Base-by-base conservation (phyloP, 2,329 filamentous ascomycete genomes). In the Ophiostoma quercus region DNA sequence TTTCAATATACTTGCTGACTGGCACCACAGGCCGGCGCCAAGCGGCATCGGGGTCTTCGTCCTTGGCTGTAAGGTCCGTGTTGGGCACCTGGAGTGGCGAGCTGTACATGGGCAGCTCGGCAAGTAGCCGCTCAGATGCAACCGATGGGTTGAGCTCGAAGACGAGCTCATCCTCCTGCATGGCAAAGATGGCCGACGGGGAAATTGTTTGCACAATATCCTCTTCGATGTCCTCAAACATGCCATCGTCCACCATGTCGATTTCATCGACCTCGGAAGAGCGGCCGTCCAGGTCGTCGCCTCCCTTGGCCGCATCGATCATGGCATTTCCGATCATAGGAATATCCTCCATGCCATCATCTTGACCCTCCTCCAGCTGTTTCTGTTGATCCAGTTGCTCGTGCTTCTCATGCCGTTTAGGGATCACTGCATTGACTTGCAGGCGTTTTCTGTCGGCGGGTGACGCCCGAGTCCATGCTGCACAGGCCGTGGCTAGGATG, bases 1-100 rank as follows among this genome's bases (percentile, higher is more conserved):
- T 91, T 71, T 91, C 88, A 0, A 94, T 90, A 77, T 91, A 97
- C 77, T 94, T 97, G 75, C 92, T 97, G 2, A 97, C 84, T 1
- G 92, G 91, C 19, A 96, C 81, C 57, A 93, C 88, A n/a, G 90
- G 88, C 4, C 88, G 87, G 76, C 87, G 89, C 91, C 91, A 94
- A 47, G 82, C 82, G 25, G 87, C 84, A 79, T 94, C 91, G 0
- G 89, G 88, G 68, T 90, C 85, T 70, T 83, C 80, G 68, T 89
- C 86, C 8, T 87, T 84, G 1, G 80, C 82, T 1, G 82, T 82
- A 19, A 87, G 77, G 70, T 88, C 86, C n/a, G 83, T 82, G 67
- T 84, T 84, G 1, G 87, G 86, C 1, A 86, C 80, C 73, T 85
- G 82, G 1, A 89, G 80, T 4, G 87, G 87, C 8, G 88, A 84